Evolutionary conservation across 108 stramenopile species (phyloP).

Genomic region (Cylindrotheca fusiformis): DNA sequence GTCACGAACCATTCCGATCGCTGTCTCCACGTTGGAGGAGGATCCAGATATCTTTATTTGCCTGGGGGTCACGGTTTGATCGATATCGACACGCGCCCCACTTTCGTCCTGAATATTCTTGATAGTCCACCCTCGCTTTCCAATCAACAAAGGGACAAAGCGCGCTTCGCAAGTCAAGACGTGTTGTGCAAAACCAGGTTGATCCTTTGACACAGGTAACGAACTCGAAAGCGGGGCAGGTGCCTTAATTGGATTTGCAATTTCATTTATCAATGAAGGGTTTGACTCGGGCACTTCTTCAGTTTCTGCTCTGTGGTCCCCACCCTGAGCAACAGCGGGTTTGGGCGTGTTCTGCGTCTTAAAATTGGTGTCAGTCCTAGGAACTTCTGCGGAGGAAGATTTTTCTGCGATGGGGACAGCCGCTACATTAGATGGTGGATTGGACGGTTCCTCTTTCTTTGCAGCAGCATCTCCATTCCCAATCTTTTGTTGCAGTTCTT

Average conservation of each 20-base stretch:
- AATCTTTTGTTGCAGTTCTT: conserved; percentile 6
- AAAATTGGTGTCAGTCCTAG: not conserved
- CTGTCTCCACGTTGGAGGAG: conserved; percentile 56
- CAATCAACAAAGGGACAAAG: conserved; percentile 83
- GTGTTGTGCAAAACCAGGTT: not conserved
- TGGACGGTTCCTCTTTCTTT: not conserved
- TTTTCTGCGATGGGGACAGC: not conserved
- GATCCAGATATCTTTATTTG: conserved; percentile 76
- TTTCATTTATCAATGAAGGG: no score
- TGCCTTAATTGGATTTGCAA: not conserved
- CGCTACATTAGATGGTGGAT: not conserved
- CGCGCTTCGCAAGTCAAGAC: conserved; percentile 69
- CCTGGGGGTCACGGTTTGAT: conserved; percentile 77
- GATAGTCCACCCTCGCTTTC: conserved; percentile 82
- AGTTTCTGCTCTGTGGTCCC: no score
- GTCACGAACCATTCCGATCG: conserved; percentile 72
- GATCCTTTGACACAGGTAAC: not conserved
- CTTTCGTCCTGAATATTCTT: conserved; percentile 87
- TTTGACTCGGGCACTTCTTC: no score
- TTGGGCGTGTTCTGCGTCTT: no score
- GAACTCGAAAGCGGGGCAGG: not conserved
- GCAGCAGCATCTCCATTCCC: not conserved
- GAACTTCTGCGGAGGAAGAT: not conserved
- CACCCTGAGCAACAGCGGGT: not conserved
- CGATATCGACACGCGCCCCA: conserved; percentile 79